Percentiles rank a stretch among this genome's conserved stretches.
Conservation (phyloP, 768 basidiomycete species). For the Leucosporidium creatinivorum region DNA sequence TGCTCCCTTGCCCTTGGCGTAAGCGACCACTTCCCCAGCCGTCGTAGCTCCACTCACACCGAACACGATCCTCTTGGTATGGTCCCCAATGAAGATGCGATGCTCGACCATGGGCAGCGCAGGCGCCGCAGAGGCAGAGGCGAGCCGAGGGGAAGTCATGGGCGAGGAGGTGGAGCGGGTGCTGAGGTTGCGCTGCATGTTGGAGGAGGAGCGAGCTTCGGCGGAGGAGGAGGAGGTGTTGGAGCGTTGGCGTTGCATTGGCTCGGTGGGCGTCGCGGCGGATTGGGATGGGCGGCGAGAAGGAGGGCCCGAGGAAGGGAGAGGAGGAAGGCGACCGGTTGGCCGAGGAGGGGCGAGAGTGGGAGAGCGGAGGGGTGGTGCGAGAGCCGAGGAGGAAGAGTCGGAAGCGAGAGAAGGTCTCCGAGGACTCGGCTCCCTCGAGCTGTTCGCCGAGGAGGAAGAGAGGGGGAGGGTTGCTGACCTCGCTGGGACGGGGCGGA, state of each 20-base stretch:
- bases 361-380: background rate
- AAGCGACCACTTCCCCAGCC: slow-evolving; percentile 63
- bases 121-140: background rate
- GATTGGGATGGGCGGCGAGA: background rate
- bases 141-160: background rate
- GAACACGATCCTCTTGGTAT: slow-evolving; percentile 60
- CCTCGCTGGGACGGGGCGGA: background rate
- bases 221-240: background rate
- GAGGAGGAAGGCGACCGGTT: background rate
- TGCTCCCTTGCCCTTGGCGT: slow-evolving; percentile 60
- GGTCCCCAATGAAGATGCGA: slow-evolving; percentile 68
- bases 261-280: background rate
- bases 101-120: slow-evolving; percentile 17
- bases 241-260: background rate
- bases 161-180: background rate
- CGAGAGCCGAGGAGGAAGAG: background rate
- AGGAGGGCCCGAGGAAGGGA: background rate
- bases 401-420: background rate
- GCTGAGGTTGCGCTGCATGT: background rate
- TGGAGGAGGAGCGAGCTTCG: background rate
- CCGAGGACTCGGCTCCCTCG: background rate
- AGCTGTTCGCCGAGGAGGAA: background rate
- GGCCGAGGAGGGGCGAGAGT: background rate
- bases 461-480: background rate
- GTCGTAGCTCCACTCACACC: slow-evolving; percentile 61